Evolutionary conservation across 345 rosid species (phyloP), one percentile per base, ranked within the genome.

Genomic region (Leavenworthia alabamica): DNA sequence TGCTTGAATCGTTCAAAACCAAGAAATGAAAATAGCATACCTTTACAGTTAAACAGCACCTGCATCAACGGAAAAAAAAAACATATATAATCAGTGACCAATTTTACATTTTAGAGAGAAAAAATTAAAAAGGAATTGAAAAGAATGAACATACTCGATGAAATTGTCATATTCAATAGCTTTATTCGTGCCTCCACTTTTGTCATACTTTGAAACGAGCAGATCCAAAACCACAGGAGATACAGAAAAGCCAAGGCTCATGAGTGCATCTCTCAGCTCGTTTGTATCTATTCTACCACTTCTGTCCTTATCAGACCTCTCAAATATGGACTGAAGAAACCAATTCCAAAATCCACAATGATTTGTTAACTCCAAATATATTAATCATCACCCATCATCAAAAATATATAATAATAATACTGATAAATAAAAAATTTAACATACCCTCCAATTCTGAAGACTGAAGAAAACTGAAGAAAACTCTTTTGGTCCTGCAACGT

Each of bases 371-470:
- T 23, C 35, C n/a, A 51, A 23, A 7, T 7, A 26, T 13, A 12
- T n/a, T 39, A 14, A 26, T 29, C 32, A 26, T 29, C 32, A 36
- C 20, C 40, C 22, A 61, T 35, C 15, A 61, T 47, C 45, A 64
- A 64, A 45, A n/a, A n/a, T n/a, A n/a, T n/a, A n/a, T 20, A 29
- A 41, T 29, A 9, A 3, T 4, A 26, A 13, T 20, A 20, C 22
- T 20, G 2, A 20, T 1, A 28, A 14, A 8, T 17, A 12, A 47
- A 6, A 15, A 1, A 0, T 37, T 29, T 2, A 23, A 68, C 77
- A 75, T 75, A 92, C 98, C 85, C 97, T 81, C 98, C 98, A 92
- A 64, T 43, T 86, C 77, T 92, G 98, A 31, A 92, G 96, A 77
- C 97, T 89, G 75, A 83, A 90, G 65, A 89, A 92, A 70, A 92